phyloP scores from a whole-genome alignment of 495 filamentous ascomycete species.

The Neurospora cerealis region DNA sequence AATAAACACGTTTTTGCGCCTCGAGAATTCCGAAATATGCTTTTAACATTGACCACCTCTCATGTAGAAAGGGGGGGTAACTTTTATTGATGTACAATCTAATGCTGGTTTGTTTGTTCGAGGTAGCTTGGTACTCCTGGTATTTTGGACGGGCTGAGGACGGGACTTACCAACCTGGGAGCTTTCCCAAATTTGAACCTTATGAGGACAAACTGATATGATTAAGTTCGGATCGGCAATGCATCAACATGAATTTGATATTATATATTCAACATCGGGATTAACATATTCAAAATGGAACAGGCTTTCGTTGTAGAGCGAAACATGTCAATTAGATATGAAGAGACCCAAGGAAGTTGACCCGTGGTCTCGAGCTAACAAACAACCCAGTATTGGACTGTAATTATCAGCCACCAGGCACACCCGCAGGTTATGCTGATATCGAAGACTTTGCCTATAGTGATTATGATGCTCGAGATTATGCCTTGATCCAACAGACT shows the following conservation, averaged over 20 bases:
- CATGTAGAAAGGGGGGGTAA: neutral
- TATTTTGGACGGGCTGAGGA: no score
- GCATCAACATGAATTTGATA: no score
- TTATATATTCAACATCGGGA: no score
- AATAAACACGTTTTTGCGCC: neutral
- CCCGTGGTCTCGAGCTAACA: neutral
- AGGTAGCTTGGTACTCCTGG: neutral
- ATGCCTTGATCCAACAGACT: neutral
- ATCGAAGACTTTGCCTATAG: neutral
- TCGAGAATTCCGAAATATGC: neutral
- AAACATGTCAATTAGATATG: neutral
- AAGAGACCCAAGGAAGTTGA: neutral
- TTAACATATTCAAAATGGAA: no score
- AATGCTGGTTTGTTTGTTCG: no score
- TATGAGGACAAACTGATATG: no score
- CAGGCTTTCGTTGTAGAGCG: neutral
- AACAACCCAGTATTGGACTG: neutral
- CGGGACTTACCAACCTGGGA: no score
- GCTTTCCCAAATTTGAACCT: no score
- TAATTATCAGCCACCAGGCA: neutral
- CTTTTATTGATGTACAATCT: neutral
- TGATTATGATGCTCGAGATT: neutral
- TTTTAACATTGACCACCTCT: neutral
- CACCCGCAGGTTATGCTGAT: neutral
- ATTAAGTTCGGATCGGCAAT: no score